Conservation (phyloP, 129 eudicot genomes). For the Tagetes patula region DNA sequence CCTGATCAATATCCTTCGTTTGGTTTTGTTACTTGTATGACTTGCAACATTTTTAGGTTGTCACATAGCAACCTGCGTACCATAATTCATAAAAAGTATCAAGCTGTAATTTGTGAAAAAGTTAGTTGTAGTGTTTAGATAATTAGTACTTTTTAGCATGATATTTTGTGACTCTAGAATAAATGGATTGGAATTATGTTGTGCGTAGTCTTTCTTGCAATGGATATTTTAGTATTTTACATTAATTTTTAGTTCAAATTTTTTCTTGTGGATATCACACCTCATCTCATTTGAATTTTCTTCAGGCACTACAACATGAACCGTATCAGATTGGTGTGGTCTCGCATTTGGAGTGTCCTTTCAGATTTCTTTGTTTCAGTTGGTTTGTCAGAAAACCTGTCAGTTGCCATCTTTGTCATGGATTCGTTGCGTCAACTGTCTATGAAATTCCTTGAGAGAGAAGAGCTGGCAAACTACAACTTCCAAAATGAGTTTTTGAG, state of each 20-base stretch:
- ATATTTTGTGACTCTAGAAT: not conserved
- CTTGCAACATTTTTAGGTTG: not conserved
- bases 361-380: slow-evolving; percentile 96
- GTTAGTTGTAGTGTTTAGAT: not conserved
- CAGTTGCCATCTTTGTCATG: slow-evolving; percentile 98
- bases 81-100: slow-evolving; percentile 7
- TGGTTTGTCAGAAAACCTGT: slow-evolving; percentile 92
- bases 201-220: not conserved
- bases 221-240: not conserved
- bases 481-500: slow-evolving; percentile 96
- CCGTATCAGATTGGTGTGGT: slow-evolving; percentile 97
- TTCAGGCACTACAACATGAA: slow-evolving; percentile 99
- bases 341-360: slow-evolving; percentile 96
- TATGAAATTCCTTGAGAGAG: slow-evolving; percentile 97
- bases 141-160: not conserved
- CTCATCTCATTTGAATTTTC: slow-evolving; percentile 41
- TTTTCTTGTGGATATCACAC: slow-evolving; percentile 19
- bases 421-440: slow-evolving; percentile 97
- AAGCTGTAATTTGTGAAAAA: not conserved
- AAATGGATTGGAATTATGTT: not conserved
- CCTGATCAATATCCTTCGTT: slow-evolving; percentile 3
- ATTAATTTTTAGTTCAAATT: not conserved
- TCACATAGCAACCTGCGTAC: not conserved
- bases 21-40: slow-evolving; percentile 13
- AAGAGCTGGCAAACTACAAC: slow-evolving; percentile 91